phyloP scores from a whole-genome alignment of 306 rosid genomes.

The Casuarina equisetifolia region DNA sequence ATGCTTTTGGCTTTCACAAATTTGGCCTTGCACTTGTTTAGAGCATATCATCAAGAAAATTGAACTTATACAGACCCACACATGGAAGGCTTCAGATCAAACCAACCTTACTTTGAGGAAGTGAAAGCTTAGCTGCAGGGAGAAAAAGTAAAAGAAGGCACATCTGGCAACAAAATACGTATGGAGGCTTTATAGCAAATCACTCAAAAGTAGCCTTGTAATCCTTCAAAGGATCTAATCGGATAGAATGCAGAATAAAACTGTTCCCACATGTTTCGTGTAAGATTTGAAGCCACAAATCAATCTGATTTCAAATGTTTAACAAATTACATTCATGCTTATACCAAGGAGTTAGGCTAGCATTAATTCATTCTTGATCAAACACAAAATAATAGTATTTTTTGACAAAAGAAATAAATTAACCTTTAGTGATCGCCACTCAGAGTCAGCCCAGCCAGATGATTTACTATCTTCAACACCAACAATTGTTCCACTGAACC shows the following conservation, averaged over 20 bases:
- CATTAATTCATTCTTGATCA: constrained; percentile 6
- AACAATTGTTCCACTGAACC: constrained; percentile 97
- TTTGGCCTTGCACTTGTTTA: too few relatives aligned
- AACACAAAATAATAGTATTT: constrained; percentile 1
- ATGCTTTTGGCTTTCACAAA: too few relatives aligned
- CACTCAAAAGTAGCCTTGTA: neutral
- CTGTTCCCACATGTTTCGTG: neutral
- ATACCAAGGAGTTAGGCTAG: neutral
- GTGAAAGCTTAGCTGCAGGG: too few relatives aligned
- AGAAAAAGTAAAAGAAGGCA: too few relatives aligned
- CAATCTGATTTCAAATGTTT: constrained; percentile 1
- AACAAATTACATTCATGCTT: neutral
- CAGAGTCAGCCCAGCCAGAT: constrained; percentile 84
- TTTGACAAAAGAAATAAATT: constrained; percentile 15
- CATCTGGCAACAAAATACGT: too few relatives aligned
- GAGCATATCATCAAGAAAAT: too few relatives aligned
- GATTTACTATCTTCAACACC: constrained; percentile 82
- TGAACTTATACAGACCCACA: too few relatives aligned
- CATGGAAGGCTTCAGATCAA: too few relatives aligned
- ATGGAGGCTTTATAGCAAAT: too few relatives aligned
- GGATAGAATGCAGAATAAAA: neutral
- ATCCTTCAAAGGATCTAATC: neutral
- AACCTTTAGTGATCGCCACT: constrained; percentile 96
- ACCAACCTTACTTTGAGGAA: too few relatives aligned
- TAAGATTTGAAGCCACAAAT: neutral